A percentile compares a stretch with the other conserved stretches of the same genome.
These are phyloP conservation scores for Akanthomyces uredinophilus DNA, from an alignment of 2,329 filamentous ascomycete genomes.

Conservation along the genomic window DNA sequence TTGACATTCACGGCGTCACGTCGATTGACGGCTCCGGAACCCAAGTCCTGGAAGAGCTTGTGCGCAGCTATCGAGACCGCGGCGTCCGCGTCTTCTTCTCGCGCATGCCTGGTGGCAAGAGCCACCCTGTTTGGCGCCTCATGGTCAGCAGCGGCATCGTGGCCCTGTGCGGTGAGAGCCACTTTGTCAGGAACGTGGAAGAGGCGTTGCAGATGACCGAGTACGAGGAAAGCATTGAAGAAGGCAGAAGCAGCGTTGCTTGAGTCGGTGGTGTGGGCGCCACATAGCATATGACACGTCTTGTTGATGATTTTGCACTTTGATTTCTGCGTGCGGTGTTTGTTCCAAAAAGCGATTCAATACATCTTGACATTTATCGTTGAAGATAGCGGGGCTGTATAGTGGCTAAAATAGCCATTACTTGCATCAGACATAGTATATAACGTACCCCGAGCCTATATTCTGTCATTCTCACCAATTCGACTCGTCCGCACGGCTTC, in stretches of 20 bases:
- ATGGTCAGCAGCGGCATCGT: constrained; percentile 81
- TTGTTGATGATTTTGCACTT: constrained; percentile 1
- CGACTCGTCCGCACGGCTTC: neutral
- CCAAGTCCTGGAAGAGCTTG: constrained; percentile 87
- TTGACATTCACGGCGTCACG: constrained; percentile 97
- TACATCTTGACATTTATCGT: neutral
- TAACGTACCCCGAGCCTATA: neutral
- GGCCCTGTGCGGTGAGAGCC: constrained; percentile 65
- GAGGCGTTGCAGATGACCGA: constrained; percentile 81
- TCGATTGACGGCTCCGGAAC: constrained; percentile 88
- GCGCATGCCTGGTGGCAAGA: constrained; percentile 42
- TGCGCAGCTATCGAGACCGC: constrained; percentile 69
- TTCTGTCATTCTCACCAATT: neutral
- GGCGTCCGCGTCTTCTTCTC: constrained; percentile 75
- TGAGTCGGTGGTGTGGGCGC: neutral
- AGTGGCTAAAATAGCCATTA: neutral
- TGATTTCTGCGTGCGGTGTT: neutral
- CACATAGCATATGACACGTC: neutral
- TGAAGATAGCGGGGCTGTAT: neutral
- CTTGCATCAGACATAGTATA: neutral
- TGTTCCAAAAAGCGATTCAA: constrained; percentile 2
- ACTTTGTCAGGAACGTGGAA: constrained; percentile 79
- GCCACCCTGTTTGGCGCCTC: constrained; percentile 60
- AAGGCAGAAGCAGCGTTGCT: constrained; percentile 5
- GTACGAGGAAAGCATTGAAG: constrained; percentile 49